A percentile compares a stretch with the other conserved stretches of the same genome.
These are phyloP conservation scores for Neurospora tetrasperma DNA, from an alignment of 495 filamentous ascomycete species.

Conservation along the genomic window DNA sequence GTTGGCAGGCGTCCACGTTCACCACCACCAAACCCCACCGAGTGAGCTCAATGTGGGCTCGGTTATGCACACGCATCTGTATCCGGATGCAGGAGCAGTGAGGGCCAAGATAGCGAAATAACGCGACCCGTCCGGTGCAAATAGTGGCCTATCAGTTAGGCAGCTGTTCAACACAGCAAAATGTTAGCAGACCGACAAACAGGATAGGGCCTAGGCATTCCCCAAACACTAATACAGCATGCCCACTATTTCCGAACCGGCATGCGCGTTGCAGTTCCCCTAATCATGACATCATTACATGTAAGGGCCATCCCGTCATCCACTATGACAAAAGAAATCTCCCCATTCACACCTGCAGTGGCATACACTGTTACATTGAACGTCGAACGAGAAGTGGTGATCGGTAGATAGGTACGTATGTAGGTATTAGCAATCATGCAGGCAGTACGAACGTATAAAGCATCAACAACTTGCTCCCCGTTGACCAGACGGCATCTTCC, in stretches of 20 bases:
- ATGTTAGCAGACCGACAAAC: not conserved
- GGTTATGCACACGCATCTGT: no score
- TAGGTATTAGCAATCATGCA: not conserved
- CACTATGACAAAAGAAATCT: not conserved
- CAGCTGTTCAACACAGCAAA: rapidly evolving
- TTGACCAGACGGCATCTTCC: not conserved
- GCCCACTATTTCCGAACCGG: not conserved
- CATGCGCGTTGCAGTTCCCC: not conserved
- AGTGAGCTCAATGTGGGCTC: not conserved
- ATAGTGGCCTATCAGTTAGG: not conserved
- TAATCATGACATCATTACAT: not conserved
- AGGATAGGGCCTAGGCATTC: not conserved
- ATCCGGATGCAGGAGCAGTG: no score
- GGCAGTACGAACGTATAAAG: not conserved
- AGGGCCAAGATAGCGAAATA: not conserved
- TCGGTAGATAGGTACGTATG: not conserved
- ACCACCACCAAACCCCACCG: not conserved
- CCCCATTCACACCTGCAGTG: not conserved
- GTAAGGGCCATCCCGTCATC: not conserved
- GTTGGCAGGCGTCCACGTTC: not conserved
- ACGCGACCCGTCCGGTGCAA: not conserved
- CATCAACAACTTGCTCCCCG: not conserved
- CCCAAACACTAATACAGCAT: not conserved
- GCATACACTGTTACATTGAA: not conserved
- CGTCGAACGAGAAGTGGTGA: not conserved